Conservation (phyloP, 1,139 yeast genomes). For the Maudiozyma humilis region DNA sequence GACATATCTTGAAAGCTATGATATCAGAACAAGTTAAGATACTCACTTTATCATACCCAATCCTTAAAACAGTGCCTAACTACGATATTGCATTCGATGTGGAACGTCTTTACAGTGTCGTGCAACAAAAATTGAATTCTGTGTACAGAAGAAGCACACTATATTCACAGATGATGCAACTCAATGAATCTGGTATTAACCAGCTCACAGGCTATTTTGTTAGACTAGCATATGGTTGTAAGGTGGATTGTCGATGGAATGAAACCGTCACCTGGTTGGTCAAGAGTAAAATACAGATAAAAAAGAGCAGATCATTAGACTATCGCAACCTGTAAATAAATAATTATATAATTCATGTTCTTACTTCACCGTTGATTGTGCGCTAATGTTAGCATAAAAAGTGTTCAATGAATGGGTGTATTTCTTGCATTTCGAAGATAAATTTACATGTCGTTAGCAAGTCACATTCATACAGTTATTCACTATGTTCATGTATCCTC, state of each 20-base stretch:
- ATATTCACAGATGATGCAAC: conserved; percentile 52
- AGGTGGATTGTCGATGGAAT: conserved; percentile 41
- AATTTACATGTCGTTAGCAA: too few species aligned
- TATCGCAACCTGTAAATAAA: conserved; percentile 16
- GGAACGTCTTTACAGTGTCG: conserved; percentile 39
- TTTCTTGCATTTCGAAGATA: too few species aligned
- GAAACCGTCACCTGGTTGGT: conserved; percentile 42
- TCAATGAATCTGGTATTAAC: conserved; percentile 53
- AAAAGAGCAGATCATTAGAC: conserved; percentile 16
- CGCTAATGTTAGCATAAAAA: too few species aligned
- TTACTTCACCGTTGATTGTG: too few species aligned
- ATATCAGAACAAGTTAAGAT: conserved; percentile 43
- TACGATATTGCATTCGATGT: conserved; percentile 36
- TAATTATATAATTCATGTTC: too few species aligned
- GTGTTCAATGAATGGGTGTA: too few species aligned
- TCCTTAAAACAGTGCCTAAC: conserved; percentile 33
- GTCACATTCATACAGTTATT: too few species aligned
- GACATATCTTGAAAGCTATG: conserved; percentile 34
- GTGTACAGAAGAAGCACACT: conserved; percentile 53
- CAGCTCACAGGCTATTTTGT: conserved; percentile 61
- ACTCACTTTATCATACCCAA: conserved; percentile 35
- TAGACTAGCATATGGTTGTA: conserved; percentile 39
- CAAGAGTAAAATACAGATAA: conserved; percentile 33
- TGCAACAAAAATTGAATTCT: conserved; percentile 35
- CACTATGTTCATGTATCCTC: too few species aligned